Percentiles rank a stretch among this genome's conserved stretches.
Conservation (phyloP, 2,329 filamentous ascomycete species). For the Didymella glomerata region DNA sequence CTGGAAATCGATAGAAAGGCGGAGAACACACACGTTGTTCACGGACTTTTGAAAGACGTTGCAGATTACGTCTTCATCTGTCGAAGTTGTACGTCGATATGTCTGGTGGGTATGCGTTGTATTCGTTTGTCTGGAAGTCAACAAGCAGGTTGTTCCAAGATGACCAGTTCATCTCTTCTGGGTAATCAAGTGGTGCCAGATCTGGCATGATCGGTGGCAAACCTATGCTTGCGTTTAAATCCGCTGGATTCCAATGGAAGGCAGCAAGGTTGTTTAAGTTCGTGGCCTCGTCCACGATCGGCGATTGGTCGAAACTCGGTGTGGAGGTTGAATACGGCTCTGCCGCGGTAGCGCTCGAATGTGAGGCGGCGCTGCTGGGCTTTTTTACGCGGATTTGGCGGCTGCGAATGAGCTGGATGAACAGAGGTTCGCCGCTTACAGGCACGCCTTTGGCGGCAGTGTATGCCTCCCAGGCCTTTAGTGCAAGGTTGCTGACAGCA, state of each 20-base stretch:
- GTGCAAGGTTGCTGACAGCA: conserved; percentile 54
- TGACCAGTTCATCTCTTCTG: conserved; percentile 41
- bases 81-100: not conserved
- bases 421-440: conserved; percentile 29
- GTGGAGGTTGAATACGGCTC: no score
- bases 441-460: conserved; percentile 19
- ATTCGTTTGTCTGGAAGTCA: conserved; percentile 30
- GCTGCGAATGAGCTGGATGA: conserved; percentile 33
- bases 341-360: no score
- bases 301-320: not conserved
- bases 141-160: conserved; percentile 41
- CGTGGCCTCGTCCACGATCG: not conserved
- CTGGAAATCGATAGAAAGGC: no score
- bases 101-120: not conserved
- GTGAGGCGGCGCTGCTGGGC: not conserved
- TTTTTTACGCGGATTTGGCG: conserved; percentile 14
- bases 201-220: conserved; percentile 12
- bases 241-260: conserved; percentile 27
- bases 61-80: not conserved
- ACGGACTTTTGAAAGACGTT: no score
- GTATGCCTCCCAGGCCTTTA: conserved; percentile 56
- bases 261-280: not conserved
- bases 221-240: conserved; percentile 24
- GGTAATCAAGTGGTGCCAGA: conserved; percentile 18
- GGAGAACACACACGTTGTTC: no score